A percentile compares a stretch with the other conserved stretches of the same genome.
These are phyloP conservation scores for Chamaecyparis obtusa DNA, from an alignment of 75 land plant genomes.

Conservation along the genomic window DNA sequence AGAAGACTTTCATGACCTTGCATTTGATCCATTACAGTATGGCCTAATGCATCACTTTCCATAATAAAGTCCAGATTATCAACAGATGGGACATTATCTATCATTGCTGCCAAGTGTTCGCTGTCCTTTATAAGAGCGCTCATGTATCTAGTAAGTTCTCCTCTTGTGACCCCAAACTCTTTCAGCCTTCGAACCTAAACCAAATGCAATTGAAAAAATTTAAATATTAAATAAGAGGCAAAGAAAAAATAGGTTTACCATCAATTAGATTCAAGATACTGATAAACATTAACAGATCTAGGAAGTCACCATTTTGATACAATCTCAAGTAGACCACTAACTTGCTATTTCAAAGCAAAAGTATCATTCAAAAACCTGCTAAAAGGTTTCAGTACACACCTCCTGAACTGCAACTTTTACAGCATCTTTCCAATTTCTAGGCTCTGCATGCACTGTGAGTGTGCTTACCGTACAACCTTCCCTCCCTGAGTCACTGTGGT, in stretches of 20 bases:
- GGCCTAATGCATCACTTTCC: slow-evolving; percentile 99
- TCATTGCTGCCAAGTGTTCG: slow-evolving; percentile 98
- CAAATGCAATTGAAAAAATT: slow-evolving; percentile 5
- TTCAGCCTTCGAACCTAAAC: slow-evolving; percentile 92
- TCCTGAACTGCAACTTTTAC: slow-evolving; percentile 97
- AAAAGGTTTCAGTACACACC: slow-evolving; percentile 37
- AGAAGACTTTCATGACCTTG: slow-evolving; percentile 94
- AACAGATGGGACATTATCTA: slow-evolving; percentile 93
- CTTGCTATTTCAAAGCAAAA: background rate
- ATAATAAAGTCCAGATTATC: slow-evolving; percentile 97
- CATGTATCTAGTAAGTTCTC: slow-evolving; percentile 91
- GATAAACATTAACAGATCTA: background rate
- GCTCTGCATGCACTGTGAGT: slow-evolving; percentile 93
- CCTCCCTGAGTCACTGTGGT: slow-evolving; percentile 99
- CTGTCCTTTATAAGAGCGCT: slow-evolving; percentile 94
- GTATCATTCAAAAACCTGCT: slow-evolving; percentile 5
- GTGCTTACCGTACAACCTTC: slow-evolving; percentile 99
- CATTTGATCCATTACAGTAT: slow-evolving; percentile 93
- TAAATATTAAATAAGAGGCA: background rate
- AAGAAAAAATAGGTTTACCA: background rate
- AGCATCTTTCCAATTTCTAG: slow-evolving; percentile 88
- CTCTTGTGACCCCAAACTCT: slow-evolving; percentile 95
- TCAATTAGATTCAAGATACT: background rate
- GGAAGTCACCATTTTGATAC: background rate
- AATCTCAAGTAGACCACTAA: background rate